Percentiles rank a stretch among this genome's conserved stretches.
Evolutionary conservation across 2,329 filamentous ascomycete genomes (phyloP).

Genomic region (Aspergillus sclerotialis): DNA sequence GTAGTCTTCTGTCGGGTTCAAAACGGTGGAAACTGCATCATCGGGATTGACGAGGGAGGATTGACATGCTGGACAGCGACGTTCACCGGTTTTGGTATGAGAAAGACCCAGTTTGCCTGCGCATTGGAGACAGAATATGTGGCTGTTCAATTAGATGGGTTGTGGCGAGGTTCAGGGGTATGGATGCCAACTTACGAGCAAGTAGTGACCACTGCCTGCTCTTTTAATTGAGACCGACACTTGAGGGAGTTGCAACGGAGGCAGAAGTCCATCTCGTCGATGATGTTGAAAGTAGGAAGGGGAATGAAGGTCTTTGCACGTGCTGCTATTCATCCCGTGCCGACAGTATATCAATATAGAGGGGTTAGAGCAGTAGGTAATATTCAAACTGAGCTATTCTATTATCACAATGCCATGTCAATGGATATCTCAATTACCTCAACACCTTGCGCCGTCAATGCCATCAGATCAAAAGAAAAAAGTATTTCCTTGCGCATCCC

Average conservation of each 20-base stretch:
- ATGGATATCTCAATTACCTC: too few species aligned
- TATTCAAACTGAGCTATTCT: too few species aligned
- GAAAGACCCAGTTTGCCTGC: constrained; percentile 59
- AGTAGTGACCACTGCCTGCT: constrained; percentile 75
- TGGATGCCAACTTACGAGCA: constrained; percentile 58
- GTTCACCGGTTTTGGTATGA: constrained; percentile 44
- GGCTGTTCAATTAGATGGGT: constrained; percentile 44
- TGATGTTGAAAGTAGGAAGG: constrained; percentile 6
- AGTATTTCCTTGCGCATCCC: constrained; percentile 81
- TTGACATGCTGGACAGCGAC: constrained; percentile 69
- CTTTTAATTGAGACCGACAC: constrained; percentile 62
- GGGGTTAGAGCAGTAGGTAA: too few species aligned
- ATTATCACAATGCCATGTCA: too few species aligned
- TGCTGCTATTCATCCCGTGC: too few species aligned
- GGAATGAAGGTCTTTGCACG: constrained; percentile 2
- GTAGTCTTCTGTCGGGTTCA: constrained; percentile 81
- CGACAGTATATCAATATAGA: background rate
- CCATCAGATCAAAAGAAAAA: constrained; percentile 64
- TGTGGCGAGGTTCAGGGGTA: too few species aligned
- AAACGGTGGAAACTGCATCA: constrained; percentile 63
- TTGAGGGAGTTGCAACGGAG: constrained; percentile 74
- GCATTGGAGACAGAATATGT: constrained; percentile 78
- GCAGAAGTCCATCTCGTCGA: constrained; percentile 59
- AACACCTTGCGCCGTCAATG: too few species aligned
- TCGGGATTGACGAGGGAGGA: constrained; percentile 62